Base-by-base conservation (phyloP, 495 filamentous ascomycete genomes). In the Neurospora sp. region DNA sequence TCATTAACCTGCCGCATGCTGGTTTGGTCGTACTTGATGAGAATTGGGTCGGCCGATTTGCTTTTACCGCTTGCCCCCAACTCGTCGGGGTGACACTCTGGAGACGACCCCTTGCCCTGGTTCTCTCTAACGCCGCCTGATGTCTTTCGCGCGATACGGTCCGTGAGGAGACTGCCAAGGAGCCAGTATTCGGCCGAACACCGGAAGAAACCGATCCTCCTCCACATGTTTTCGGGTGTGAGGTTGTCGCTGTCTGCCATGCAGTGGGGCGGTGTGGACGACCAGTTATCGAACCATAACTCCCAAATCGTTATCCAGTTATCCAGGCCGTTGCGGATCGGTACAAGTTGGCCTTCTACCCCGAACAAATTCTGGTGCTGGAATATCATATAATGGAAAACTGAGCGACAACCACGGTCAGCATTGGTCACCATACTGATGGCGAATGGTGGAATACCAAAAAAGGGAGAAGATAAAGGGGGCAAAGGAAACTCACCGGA, bases 1-100 rank as follows among this genome's bases (percentile, higher is more conserved):
- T 80, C 79, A 62, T 80, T 80, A 72, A 80, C 77, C 70, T 80
- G 79, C 19, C 79, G 77, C 79, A 80, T 80, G 73, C 79, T 80
- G 21, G 79, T 80, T 39, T 80, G 79, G 72, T 80, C 79, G 71
- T 80, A 80, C 71, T 80, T 80, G 62, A 75, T 72, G 10, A 80
- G 73, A 36, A 80, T 79, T 1, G 79, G 79, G 17, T 79, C 76
- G 31, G 69, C 48, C 6, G 74, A 76, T 11, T 71, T 76, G 39
- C 70, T 43, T 39, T 74, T 76, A 13, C 69, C 45, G 5, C 34
- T 69, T 5, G 11, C 54, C 38, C 31, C 43, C 70, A 17, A 40
- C 2, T 17, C 74, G 24, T 13, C 36, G 7, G 19, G 28, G 28
- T n/a, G 45, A 39, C 13, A 45, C 11, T 10, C 77, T 31, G 62